Base-by-base conservation (phyloP, 225 moss, liverwort and hornwort genomes). In the Bryum argenteum region DNA sequence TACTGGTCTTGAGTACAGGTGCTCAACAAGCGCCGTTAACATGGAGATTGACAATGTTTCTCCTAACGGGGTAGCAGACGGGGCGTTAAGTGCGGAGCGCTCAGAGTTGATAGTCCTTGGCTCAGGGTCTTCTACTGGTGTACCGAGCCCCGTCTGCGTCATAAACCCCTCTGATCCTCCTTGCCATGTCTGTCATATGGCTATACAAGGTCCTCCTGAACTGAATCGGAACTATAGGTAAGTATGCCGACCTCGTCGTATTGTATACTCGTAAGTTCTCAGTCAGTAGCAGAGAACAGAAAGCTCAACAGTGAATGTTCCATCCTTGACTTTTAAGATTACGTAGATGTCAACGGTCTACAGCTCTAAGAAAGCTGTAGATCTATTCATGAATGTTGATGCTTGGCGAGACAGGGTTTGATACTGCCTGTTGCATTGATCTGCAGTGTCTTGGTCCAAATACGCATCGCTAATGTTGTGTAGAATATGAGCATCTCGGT, bases 41-140 rank as follows among this genome's bases (percentile, higher is more conserved):
- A 73, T 70, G 79, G 77, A 80, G 61, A 47, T 63, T 21, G 18
- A 63, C 50, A 53, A 53, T 1, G 48, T 15, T 33, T 24, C 17
- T 73, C 33, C 66, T 66, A 9, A 43, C 17, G 43, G 11, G 44
- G 51, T 33, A 42, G 69, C 64, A 50, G 80, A 63, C 28, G 78
- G 72, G 74, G 63, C 73, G 83, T 11, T 21, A 56, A 72, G 71
- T 42, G 65, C 16, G 41, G 84, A 55, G 26, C 70, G 76, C 63
- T 94, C 97, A 40, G 94, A 98, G 74, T 71, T 98, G 77, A 89
- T 98, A 60, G 77, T 98, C 41, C 72, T 98, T 60, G 97, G 97
- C 71, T 92, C 97, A 26, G 97, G 97, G 28, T 98, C 89, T 12
- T 98, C 97, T 9, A 87, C 89, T 5, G 97, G 97, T 67, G 70